These are phyloP conservation scores for Paecilomyces niveus DNA, from an alignment of 2,329 filamentous ascomycete species.

Conservation along the genomic window DNA sequence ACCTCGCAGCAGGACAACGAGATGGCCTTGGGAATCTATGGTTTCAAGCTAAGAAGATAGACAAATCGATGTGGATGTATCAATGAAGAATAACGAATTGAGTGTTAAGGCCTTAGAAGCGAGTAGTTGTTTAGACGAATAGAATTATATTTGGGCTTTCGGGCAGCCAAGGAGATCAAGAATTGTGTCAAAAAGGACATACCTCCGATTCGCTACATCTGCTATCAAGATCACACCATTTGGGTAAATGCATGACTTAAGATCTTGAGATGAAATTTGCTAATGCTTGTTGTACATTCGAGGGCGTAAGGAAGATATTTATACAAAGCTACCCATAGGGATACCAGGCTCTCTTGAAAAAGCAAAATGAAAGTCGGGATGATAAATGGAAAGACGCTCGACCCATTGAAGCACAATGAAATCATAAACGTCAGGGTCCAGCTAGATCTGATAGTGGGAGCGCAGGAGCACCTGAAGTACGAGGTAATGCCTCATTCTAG, in stretches of 20 bases:
- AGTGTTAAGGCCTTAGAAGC: neutral
- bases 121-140: neutral
- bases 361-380: constrained; percentile 3
- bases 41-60: neutral
- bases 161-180: neutral
- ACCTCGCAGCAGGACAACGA: neutral
- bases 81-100: neutral
- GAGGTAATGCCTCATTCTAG: constrained; percentile 33
- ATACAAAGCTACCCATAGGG: constrained; percentile 10
- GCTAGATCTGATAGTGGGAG: neutral
- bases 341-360: constrained; percentile 4
- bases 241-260: neutral
- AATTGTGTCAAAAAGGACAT: neutral
- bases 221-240: neutral
- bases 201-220: too few species aligned
- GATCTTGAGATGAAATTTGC: constrained; percentile 3
- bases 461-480: constrained; percentile 3
- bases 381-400: constrained; percentile 6
- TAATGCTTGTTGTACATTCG: neutral
- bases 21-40: neutral
- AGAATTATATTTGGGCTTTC: neutral
- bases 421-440: constrained; percentile 6
- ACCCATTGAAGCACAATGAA: constrained; percentile 3
- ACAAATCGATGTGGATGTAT: neutral
- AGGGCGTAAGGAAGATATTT: constrained; percentile 12